Evolutionary conservation across 306 rosid genomes (phyloP).

Genomic region (Cicer pinnatifidum): DNA sequence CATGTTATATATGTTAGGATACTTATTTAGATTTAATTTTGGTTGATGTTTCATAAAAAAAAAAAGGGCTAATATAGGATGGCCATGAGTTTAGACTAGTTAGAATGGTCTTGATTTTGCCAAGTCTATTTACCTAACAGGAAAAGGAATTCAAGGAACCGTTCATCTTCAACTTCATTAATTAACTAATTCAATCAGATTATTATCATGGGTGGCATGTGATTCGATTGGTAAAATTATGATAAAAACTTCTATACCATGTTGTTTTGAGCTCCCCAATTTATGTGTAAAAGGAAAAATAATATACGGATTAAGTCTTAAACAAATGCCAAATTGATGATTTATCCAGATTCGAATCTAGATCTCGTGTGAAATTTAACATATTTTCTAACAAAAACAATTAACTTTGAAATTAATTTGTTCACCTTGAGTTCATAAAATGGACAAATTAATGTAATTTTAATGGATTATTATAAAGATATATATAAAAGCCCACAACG

Average conservation of each 20-base stretch:
- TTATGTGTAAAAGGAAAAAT: not conserved
- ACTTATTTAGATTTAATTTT: not conserved
- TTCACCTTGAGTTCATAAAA: constrained; percentile 30
- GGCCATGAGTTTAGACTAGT: not conserved
- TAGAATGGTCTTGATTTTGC: constrained; percentile 28
- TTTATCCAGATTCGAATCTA: too few species aligned
- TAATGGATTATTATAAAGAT: not conserved
- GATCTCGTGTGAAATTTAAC: too few species aligned
- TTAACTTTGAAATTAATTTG: not conserved
- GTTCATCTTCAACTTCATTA: constrained; percentile 54
- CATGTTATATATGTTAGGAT: too few species aligned
- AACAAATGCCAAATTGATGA: too few species aligned
- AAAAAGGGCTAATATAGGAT: not conserved
- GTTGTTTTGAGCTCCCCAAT: not conserved
- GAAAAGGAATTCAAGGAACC: constrained; percentile 47
- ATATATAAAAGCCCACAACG: not conserved
- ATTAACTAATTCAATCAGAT: constrained; percentile 39
- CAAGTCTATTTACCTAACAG: constrained; percentile 26
- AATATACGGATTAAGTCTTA: too few species aligned
- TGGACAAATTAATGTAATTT: not conserved
- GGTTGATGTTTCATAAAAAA: not conserved
- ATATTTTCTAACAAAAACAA: too few species aligned
- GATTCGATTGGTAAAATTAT: not conserved
- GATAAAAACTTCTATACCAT: too few species aligned
- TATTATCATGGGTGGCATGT: constrained; percentile 13